A percentile compares a stretch with the other conserved stretches of the same genome.
These are phyloP conservation scores for Dipteronia sinensis DNA, from an alignment of 345 rosid species.

Conservation along the genomic window DNA sequence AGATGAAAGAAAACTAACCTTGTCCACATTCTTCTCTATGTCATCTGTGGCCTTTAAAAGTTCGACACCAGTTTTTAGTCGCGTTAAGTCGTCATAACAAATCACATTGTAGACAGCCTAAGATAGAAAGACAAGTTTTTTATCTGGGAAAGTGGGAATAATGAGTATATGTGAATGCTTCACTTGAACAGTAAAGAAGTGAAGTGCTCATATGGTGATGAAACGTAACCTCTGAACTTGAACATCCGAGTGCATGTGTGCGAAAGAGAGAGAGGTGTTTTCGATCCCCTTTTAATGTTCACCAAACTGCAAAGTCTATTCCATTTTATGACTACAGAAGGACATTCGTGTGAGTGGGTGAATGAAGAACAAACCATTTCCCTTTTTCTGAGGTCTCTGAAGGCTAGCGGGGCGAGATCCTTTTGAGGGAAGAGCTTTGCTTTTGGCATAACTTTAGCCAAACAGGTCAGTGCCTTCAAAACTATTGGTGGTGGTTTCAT, in stretches of 20 bases:
- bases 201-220: background rate
- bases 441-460: slow-evolving; percentile 66
- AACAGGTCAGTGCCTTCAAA: slow-evolving; percentile 48
- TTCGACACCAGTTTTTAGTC: slow-evolving; percentile 77
- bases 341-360: background rate
- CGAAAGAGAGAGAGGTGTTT: background rate
- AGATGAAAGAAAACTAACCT: slow-evolving; percentile 39
- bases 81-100: slow-evolving; percentile 54
- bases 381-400: slow-evolving; percentile 72
- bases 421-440: slow-evolving; percentile 83
- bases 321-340: too few species aligned
- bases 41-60: slow-evolving; percentile 72
- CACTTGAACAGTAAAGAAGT: background rate
- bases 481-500: slow-evolving; percentile 63
- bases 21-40: slow-evolving; percentile 64
- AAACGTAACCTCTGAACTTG: background rate
- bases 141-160: background rate
- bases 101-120: slow-evolving; percentile 84
- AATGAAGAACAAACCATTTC: slow-evolving; percentile 56
- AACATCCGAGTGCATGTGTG: slow-evolving; percentile 8
- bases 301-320: background rate
- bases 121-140: slow-evolving; percentile 5
- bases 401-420: slow-evolving; percentile 65
- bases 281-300: background rate
- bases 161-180: background rate